These are phyloP conservation scores for Salix viminalis DNA, from an alignment of 345 rosid genomes.

Conservation along the genomic window DNA sequence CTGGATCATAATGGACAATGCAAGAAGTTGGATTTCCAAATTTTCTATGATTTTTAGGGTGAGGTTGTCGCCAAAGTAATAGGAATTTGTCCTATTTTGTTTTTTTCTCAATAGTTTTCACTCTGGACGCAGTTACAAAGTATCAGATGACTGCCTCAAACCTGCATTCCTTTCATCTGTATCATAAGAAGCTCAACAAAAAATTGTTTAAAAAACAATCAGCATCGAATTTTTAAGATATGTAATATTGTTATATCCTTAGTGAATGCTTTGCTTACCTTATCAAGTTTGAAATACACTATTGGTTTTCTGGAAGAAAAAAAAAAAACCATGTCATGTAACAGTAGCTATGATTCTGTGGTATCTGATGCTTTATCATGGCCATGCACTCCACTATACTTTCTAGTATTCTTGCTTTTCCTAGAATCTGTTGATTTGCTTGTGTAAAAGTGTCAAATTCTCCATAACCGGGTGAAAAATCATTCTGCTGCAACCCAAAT, in stretches of 20 bases:
- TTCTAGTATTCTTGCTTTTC: not conserved
- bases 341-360: not conserved
- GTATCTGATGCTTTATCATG: not conserved
- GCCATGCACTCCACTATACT: not conserved
- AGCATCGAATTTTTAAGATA: not conserved
- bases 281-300: too few relatives aligned
- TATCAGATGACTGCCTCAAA: not conserved
- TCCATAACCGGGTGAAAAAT: not conserved
- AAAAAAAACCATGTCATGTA: too few relatives aligned
- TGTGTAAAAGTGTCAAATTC: too few relatives aligned
- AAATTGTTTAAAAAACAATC: too few relatives aligned
- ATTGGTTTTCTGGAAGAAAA: too few relatives aligned
- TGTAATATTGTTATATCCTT: not conserved
- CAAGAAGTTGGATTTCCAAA: conserved; percentile 4
- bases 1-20: conserved; percentile 58
- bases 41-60: not conserved
- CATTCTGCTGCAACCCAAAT: not conserved
- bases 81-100: not conserved
- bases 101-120: not conserved
- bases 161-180: not conserved
- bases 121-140: not conserved
- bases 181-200: too few relatives aligned
- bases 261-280: not conserved
- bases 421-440: not conserved
- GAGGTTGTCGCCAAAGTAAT: not conserved